Conservation (phyloP, 768 basidiomycete species). For the Boletus sensibilis region DNA sequence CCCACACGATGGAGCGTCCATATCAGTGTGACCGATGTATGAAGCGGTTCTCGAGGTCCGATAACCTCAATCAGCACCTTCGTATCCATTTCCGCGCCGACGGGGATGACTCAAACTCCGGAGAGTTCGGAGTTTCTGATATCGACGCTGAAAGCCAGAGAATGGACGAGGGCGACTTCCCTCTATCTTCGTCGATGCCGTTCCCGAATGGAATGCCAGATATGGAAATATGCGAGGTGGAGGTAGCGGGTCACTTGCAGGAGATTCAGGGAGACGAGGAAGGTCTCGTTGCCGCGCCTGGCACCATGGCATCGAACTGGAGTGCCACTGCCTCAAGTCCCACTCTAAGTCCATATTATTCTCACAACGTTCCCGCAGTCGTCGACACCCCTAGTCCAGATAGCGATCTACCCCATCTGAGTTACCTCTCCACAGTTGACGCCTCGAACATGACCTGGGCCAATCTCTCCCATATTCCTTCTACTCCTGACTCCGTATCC, state of each 20-base stretch:
- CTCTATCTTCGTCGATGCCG: conserved; percentile 23
- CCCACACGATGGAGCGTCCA: conserved; percentile 87
- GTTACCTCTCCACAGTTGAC: conserved; percentile 24
- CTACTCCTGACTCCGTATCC: conserved; percentile 22
- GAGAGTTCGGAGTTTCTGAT: conserved; percentile 28
- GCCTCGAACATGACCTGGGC: conserved; percentile 27
- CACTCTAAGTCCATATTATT: conserved; percentile 24
- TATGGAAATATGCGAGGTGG: conserved; percentile 59
- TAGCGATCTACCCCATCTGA: conserved; percentile 20
- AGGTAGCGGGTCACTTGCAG: conserved; percentile 53
- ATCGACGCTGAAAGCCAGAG: conserved; percentile 35
- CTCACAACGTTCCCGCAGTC: conserved; percentile 16
- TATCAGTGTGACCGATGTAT: conserved; percentile 71
- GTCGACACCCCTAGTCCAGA: conserved; percentile 19
- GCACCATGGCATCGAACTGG: conserved; percentile 19
- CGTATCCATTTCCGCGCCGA: conserved; percentile 61
- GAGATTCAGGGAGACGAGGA: conserved; percentile 60
- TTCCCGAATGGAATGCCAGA: conserved; percentile 39
- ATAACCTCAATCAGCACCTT: conserved; percentile 85
- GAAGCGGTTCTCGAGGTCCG: conserved; percentile 84
- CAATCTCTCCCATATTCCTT: conserved; percentile 14
- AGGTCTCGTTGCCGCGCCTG: conserved; percentile 43
- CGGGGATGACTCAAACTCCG: conserved; percentile 29
- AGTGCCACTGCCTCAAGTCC: conserved; percentile 14
- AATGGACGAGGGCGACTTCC: conserved; percentile 34